These are phyloP conservation scores for Nematocida sp. DNA, from an alignment of 371 early-diverging fungal genomes.

Conservation along the genomic window DNA sequence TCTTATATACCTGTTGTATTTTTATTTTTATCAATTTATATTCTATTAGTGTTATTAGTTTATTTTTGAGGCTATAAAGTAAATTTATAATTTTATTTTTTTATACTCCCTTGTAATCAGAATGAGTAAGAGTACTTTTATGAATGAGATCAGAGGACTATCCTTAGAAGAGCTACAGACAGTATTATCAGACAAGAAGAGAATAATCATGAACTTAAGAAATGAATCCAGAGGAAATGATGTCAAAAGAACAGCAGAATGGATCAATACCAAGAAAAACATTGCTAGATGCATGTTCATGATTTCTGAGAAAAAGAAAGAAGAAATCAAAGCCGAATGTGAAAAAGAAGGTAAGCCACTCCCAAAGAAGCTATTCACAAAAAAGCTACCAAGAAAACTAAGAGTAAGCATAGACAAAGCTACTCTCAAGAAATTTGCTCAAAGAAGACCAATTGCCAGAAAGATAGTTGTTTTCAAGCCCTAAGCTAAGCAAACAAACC, in stretches of 20 bases:
- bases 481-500: not conserved
- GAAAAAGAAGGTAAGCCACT: conserved; percentile 17
- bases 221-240: conserved; percentile 12
- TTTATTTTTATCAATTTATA: too few relatives aligned
- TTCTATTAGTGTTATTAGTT: not conserved
- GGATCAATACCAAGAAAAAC: conserved; percentile 50
- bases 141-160: conserved; percentile 29
- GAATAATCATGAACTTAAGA: conserved; percentile 27
- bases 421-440: conserved; percentile 19
- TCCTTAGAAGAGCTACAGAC: conserved; percentile 15
- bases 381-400: conserved; percentile 26
- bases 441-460: conserved; percentile 1
- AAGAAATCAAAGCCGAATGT: conserved; percentile 43
- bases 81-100: conserved; percentile 38
- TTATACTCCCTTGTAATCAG: conserved; percentile 22
- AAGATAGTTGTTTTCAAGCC: conserved; percentile 46
- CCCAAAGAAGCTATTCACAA: conserved; percentile 30
- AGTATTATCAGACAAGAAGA: conserved; percentile 47
- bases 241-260: conserved; percentile 13
- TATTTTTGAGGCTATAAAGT: too few relatives aligned
- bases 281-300: conserved; percentile 40
- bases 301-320: conserved; percentile 27
- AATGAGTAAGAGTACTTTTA: conserved; percentile 33
- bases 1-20: too few relatives aligned
- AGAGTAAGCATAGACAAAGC: conserved; percentile 32